Conservation (phyloP, 352 stramenopile genomes). For the Peronospora farinosa region DNA sequence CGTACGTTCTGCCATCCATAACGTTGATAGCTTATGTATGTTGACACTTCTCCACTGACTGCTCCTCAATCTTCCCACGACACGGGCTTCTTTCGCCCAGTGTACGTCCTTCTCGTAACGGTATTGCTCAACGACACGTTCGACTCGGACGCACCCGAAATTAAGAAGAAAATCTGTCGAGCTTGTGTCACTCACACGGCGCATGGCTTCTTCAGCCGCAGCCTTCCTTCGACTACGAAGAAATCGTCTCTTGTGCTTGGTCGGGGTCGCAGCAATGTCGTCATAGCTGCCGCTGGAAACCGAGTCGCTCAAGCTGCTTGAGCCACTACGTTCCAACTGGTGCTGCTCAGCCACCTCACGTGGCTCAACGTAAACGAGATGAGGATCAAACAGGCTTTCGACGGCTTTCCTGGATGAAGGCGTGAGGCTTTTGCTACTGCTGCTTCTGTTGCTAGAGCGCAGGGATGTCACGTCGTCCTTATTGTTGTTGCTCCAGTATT, state of each 20-base stretch:
- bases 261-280: constrained; percentile 24
- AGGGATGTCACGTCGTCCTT: constrained; percentile 9
- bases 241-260: constrained; percentile 33
- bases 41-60: neutral
- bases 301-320: constrained; percentile 41
- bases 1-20: constrained; percentile 15
- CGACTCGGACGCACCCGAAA: constrained; percentile 32
- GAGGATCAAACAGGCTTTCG: constrained; percentile 10
- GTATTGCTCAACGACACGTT: constrained; percentile 4
- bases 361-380: constrained; percentile 50
- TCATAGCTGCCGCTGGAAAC: constrained; percentile 48
- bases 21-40: constrained; percentile 3
- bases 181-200: constrained; percentile 32
- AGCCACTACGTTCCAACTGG: constrained; percentile 30
- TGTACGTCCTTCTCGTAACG: constrained; percentile 51
- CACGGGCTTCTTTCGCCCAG: constrained; percentile 69
- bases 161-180: constrained; percentile 26
- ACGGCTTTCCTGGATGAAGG: neutral
- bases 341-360: constrained; percentile 31
- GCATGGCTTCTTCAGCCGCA: constrained; percentile 29
- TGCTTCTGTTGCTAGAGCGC: constrained; percentile 2
- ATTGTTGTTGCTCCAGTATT: constrained; percentile 22
- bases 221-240: constrained; percentile 40
- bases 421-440: neutral
- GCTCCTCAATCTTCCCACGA: constrained; percentile 58